phyloP scores from a whole-genome alignment of 1,284 basidiomycete species.

The Pseudozyma sp. region DNA sequence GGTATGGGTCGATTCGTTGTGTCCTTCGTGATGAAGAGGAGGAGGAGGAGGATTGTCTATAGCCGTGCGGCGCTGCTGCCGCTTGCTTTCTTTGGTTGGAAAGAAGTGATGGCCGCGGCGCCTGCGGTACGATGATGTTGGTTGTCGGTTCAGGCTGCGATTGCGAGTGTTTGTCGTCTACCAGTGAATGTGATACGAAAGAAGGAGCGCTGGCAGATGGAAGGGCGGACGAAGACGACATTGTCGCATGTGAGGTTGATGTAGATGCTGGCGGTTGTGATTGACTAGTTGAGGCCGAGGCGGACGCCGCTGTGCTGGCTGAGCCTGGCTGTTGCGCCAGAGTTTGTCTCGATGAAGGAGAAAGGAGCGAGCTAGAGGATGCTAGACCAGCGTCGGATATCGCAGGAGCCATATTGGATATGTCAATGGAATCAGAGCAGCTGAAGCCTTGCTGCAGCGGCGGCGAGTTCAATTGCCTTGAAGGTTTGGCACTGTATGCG shows the following conservation, averaged over 20 bases:
- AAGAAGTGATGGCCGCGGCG: conserved; percentile 16
- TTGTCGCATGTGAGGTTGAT: conserved; percentile 1
- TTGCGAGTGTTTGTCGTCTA: conserved; percentile 5
- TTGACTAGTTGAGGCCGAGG: neutral
- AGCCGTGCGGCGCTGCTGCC: conserved; percentile 8
- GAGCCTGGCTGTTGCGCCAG: neutral
- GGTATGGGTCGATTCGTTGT: conserved; percentile 11
- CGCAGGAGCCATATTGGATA: conserved; percentile 16
- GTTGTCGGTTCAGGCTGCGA: neutral
- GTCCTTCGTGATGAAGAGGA: conserved; percentile 1
- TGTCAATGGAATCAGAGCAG: neutral
- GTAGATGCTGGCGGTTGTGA: neutral
- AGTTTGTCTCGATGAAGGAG: conserved; percentile 4
- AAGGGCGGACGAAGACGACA: neutral
- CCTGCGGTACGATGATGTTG: conserved; percentile 12
- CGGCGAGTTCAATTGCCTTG: too few relatives aligned
- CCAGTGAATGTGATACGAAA: conserved; percentile 21
- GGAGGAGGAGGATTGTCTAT: neutral
- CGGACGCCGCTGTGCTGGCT: conserved; percentile 4
- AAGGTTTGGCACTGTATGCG: too few relatives aligned
- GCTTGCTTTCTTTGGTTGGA: conserved; percentile 17
- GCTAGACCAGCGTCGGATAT: conserved; percentile 13
- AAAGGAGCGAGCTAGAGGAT: neutral
- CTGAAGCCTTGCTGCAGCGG: too few relatives aligned
- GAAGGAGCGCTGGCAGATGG: conserved; percentile 7